Percentiles rank a stretch among this genome's conserved stretches.
Evolutionary conservation across 805 yeast genomes (phyloP).

Genomic region (Zygoascus flipseniorum): DNA sequence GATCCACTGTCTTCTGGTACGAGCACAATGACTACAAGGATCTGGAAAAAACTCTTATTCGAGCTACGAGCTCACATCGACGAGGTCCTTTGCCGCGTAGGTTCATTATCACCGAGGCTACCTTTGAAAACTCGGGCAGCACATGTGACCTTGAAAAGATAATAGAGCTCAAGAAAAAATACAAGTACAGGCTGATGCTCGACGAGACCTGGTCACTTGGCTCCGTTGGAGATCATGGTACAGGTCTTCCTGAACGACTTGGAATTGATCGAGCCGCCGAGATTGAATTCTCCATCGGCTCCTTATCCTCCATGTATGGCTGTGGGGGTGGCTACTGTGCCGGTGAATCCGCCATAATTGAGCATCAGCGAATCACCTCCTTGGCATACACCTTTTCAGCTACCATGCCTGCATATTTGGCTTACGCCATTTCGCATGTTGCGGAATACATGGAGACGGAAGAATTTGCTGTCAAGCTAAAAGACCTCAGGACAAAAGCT

Average conservation of each 20-base stretch:
- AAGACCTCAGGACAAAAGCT: slow-evolving; percentile 5
- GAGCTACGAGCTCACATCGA: slow-evolving; percentile 50
- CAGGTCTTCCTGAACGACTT: slow-evolving; percentile 74
- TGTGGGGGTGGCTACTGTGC: slow-evolving; percentile 92
- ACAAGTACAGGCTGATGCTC: slow-evolving; percentile 75
- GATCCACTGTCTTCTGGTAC: slow-evolving; percentile 76
- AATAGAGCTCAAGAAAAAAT: slow-evolving; percentile 67
- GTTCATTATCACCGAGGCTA: slow-evolving; percentile 85
- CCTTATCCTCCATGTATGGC: slow-evolving; percentile 73
- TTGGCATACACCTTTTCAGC: slow-evolving; percentile 91
- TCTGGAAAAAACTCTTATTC: slow-evolving; percentile 47
- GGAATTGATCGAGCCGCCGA: slow-evolving; percentile 52
- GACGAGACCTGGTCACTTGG: slow-evolving; percentile 89
- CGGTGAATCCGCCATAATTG: slow-evolving; percentile 74
- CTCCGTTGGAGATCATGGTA: slow-evolving; percentile 73
- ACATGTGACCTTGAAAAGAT: slow-evolving; percentile 60
- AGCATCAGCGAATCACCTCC: slow-evolving; percentile 87
- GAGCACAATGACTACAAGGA: slow-evolving; percentile 86
- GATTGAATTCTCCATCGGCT: slow-evolving; percentile 79
- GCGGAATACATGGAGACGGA: slow-evolving; percentile 14
- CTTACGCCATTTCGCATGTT: slow-evolving; percentile 29
- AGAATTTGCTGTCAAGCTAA: neutral
- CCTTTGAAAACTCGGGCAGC: slow-evolving; percentile 77
- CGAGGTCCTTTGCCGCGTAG: slow-evolving; percentile 75
- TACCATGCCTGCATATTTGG: slow-evolving; percentile 85